A percentile compares a stretch with the other conserved stretches of the same genome.
These are phyloP conservation scores for Beta corolliflora DNA, from an alignment of 179 eudicot genomes.

Conservation along the genomic window DNA sequence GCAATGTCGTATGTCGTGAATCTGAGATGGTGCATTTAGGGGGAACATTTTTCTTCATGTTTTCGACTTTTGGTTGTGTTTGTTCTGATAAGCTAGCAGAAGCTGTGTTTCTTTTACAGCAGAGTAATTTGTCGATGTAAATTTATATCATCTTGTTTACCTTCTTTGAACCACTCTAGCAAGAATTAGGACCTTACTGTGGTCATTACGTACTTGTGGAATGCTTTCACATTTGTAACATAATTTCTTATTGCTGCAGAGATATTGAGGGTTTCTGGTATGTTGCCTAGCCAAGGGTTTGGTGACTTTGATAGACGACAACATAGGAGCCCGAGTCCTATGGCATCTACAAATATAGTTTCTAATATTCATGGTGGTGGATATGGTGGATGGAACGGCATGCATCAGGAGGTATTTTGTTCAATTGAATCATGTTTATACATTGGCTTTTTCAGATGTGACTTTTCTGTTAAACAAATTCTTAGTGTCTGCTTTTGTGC, in stretches of 20 bases:
- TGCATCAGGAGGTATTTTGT: constrained; percentile 66
- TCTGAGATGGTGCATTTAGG: too few species aligned
- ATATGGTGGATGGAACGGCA: constrained; percentile 17
- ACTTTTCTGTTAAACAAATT: neutral
- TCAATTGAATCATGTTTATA: neutral
- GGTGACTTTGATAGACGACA: constrained; percentile 77
- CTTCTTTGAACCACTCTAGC: neutral
- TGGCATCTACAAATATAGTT: constrained; percentile 64
- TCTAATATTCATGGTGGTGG: constrained; percentile 59
- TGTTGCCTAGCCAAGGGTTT: constrained; percentile 69
- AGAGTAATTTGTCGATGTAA: neutral
- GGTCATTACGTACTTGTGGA: neutral
- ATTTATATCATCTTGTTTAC: neutral
- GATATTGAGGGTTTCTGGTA: constrained; percentile 70
- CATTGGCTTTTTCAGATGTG: neutral
- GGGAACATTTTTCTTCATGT: neutral
- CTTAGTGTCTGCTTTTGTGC: neutral
- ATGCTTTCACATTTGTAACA: neutral
- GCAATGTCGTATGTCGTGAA: too few species aligned
- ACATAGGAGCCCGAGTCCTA: constrained; percentile 86
- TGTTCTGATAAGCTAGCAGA: neutral
- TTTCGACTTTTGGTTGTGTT: neutral
- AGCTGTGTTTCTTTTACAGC: neutral
- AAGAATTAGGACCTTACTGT: neutral
- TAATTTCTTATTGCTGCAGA: constrained; percentile 43